phyloP scores from a whole-genome alignment of 179 eudicot species.

The Beta corolliflora region DNA sequence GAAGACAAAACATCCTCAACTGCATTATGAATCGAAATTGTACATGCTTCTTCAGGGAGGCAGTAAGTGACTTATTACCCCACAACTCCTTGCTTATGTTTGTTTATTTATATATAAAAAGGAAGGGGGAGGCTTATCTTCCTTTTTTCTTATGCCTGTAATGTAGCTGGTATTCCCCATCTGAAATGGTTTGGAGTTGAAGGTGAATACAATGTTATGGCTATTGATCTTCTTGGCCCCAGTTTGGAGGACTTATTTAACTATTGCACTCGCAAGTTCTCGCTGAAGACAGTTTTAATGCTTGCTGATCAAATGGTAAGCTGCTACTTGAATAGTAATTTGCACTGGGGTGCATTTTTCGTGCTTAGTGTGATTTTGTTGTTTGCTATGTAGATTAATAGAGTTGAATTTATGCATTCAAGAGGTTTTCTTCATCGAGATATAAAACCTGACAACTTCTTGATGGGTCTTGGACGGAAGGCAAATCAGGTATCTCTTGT shows the following conservation, averaged over 20 bases:
- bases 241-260: conserved; percentile 73
- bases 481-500: conserved; percentile 62
- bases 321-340: conserved; percentile 2
- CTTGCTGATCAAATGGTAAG: conserved; percentile 78
- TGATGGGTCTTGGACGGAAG: conserved; percentile 77
- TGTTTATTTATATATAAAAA: background rate
- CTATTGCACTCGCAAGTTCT: conserved; percentile 66
- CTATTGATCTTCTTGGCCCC: conserved; percentile 81
- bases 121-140: background rate
- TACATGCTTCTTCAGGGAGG: conserved; percentile 72
- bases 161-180: conserved; percentile 71
- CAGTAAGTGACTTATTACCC: conserved; percentile 37
- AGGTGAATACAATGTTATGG: conserved; percentile 73
- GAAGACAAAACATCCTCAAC: conserved; percentile 67
- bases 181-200: conserved; percentile 77
- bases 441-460: conserved; percentile 70
- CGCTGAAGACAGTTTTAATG: conserved; percentile 68
- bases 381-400: conserved; percentile 46
- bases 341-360: background rate
- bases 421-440: conserved; percentile 80
- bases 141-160: conserved; percentile 1
- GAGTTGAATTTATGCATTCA: conserved; percentile 64
- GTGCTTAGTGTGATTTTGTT: conserved; percentile 9
- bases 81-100: background rate
- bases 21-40: conserved; percentile 56